Conservation (phyloP, 306 rosid genomes). For the Pterocarpus macrocarpus region DNA sequence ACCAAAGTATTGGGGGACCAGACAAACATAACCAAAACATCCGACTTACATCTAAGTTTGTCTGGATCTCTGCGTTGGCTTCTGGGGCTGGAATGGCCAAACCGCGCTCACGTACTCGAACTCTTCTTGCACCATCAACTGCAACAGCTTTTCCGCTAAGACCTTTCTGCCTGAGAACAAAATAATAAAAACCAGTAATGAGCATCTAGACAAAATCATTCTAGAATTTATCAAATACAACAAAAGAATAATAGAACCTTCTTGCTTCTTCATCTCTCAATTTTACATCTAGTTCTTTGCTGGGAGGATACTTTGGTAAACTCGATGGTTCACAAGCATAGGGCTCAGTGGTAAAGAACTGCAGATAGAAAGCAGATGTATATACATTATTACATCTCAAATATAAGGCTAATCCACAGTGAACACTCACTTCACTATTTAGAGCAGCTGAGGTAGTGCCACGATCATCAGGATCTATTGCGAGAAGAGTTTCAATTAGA, state of each 20-base stretch:
- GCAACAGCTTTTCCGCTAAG: constrained; percentile 65
- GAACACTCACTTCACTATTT: constrained; percentile 72
- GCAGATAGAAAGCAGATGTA: constrained; percentile 50
- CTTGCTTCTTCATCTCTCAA: constrained; percentile 86
- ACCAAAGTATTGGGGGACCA: neutral
- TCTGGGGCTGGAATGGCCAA: constrained; percentile 87
- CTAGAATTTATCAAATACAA: constrained; percentile 33
- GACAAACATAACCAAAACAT: constrained; percentile 23
- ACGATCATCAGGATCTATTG: constrained; percentile 76
- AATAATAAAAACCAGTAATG: constrained; percentile 29
- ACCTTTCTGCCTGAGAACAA: constrained; percentile 73
- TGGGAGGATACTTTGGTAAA: constrained; percentile 87
- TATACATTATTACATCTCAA: constrained; percentile 36
- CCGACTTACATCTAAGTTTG: constrained; percentile 76
- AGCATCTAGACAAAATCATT: constrained; percentile 38
- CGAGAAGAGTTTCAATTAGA: constrained; percentile 80
- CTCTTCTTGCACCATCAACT: constrained; percentile 70
- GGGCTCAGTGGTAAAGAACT: constrained; percentile 83
- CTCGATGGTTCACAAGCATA: constrained; percentile 82
- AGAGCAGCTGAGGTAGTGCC: constrained; percentile 69
- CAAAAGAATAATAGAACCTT: constrained; percentile 60
- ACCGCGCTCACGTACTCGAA: constrained; percentile 70
- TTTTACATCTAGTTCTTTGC: constrained; percentile 87
- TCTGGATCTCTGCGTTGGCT: constrained; percentile 85
- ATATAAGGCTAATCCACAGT: constrained; percentile 21